Evolutionary conservation across 2,329 filamentous ascomycete genomes (phyloP), one percentile per base, ranked within the genome.

Genomic region (Aquanectria penicillioides): DNA sequence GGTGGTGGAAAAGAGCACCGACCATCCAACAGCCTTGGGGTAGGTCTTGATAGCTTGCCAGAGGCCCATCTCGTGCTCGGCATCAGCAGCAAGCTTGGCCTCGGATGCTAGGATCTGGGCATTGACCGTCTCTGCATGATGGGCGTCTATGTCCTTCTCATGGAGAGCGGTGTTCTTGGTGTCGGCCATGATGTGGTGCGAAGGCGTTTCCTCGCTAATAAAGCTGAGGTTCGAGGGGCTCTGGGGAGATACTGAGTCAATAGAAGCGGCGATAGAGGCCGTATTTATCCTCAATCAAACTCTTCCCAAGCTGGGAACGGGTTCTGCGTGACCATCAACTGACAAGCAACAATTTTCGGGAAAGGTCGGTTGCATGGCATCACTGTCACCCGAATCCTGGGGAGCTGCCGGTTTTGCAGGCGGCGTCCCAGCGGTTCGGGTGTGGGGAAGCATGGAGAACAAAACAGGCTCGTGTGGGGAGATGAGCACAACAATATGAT

Each of bases 1-100:
- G 2, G 80, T 80, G 4, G 74, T 74, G 0, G 79, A 81, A 10
- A 83, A 61, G 0, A 82, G 69, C 28, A 80, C 68, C 0, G 80
- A 82, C 80, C 80, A 83, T 20, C 73, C 76, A 29, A 83, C 79
- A 15, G 80, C 80, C 36, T 82, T 79, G 29, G 78, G 79, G 37
- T 81, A 82, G 0, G 76, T 73, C 60, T 73, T 76, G 59, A 80
- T 56, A 8, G 78, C 78, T 36, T 76, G 62, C 59, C 72, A 62
- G 6, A 81, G 71, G 4, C 71, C 74, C 78, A 81, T 80, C 11
- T 72, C 47, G 41, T 76, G 78, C 63, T 81, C 80, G 4, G 72
- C 69, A 5, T 75, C 71, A 15, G 79, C 71, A 3, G 78, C 79
- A 11, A 76, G 66, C 61, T 75, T 77, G 18, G 79, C 79, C 26